Percentiles rank a stretch among this genome's conserved stretches.
Evolutionary conservation across 345 rosid species (phyloP).

Genomic region (Citrus maxima): DNA sequence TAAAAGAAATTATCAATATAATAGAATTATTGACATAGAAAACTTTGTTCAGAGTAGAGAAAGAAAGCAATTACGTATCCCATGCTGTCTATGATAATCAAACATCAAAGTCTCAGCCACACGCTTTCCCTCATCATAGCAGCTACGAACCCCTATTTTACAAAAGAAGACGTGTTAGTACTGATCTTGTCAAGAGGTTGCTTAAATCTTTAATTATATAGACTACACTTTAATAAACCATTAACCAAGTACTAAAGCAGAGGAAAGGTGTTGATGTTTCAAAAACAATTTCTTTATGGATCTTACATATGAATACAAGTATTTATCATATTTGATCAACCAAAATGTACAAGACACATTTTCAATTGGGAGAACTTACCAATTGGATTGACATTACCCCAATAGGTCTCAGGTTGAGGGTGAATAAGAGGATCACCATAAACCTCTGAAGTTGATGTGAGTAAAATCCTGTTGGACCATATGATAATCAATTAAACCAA

Average conservation of each 20-base stretch:
- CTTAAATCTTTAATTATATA: not conserved
- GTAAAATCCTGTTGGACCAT: slow-evolving; percentile 64
- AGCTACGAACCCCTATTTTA: slow-evolving; percentile 77
- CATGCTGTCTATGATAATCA: slow-evolving; percentile 97
- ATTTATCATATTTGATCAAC: not conserved
- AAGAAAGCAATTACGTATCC: slow-evolving; percentile 54
- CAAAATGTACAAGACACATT: not conserved
- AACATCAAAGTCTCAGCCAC: slow-evolving; percentile 98
- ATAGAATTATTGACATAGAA: not conserved
- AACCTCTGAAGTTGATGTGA: slow-evolving; percentile 95
- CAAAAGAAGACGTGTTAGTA: slow-evolving; percentile 1
- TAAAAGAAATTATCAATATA: slow-evolving; percentile 5
- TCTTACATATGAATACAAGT: not conserved
- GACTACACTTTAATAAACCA: not conserved
- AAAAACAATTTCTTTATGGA: not conserved
- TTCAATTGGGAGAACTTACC: slow-evolving; percentile 38
- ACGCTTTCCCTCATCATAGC: slow-evolving; percentile 98
- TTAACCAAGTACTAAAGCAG: not conserved
- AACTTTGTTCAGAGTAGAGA: not conserved
- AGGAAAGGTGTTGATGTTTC: not conserved
- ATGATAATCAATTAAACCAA: slow-evolving; percentile 7
- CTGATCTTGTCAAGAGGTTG: not conserved
- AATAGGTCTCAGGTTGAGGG: slow-evolving; percentile 91
- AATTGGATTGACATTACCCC: slow-evolving; percentile 98
- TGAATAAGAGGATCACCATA: slow-evolving; percentile 95